These are phyloP conservation scores for Trichoderma pleuroti DNA, from an alignment of 2,329 filamentous ascomycete genomes.

Conservation along the genomic window DNA sequence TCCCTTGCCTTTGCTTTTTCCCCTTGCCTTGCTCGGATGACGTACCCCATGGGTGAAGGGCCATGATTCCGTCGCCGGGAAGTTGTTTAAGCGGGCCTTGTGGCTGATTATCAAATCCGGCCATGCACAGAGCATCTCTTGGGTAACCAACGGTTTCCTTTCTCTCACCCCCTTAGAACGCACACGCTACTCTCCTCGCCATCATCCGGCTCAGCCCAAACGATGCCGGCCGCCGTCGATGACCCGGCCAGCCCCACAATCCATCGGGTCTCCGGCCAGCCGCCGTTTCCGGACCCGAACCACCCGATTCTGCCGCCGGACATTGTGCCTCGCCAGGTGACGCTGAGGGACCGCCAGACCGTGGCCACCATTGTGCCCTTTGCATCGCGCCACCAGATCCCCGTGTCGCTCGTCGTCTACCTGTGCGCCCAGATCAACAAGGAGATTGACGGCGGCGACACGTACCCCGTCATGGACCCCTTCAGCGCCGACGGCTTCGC, in stretches of 20 bases:
- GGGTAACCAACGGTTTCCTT: slow-evolving; percentile 10
- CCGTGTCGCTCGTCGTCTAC: slow-evolving; percentile 68
- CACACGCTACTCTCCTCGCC: slow-evolving; percentile 6
- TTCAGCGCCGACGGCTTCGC: slow-evolving; percentile 73
- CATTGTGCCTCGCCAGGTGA: slow-evolving; percentile 73
- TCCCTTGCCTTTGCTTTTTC: not conserved
- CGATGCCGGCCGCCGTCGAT: slow-evolving; percentile 75
- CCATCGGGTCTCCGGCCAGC: slow-evolving; percentile 63
- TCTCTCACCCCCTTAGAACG: slow-evolving; percentile 1
- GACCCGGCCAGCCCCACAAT: slow-evolving; percentile 69
- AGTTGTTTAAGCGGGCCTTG: slow-evolving; percentile 16
- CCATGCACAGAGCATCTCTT: slow-evolving; percentile 15
- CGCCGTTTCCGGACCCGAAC: slow-evolving; percentile 61
- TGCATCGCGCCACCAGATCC: slow-evolving; percentile 72
- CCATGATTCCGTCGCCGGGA: not conserved
- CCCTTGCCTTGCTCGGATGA: not conserved
- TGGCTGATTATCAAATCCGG: slow-evolving; percentile 16
- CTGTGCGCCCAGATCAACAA: slow-evolving; percentile 81
- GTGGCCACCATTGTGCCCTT: slow-evolving; percentile 82
- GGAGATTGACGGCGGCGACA: slow-evolving; percentile 89
- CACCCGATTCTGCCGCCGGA: slow-evolving; percentile 63
- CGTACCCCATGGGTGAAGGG: slow-evolving; percentile 4
- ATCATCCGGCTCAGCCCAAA: slow-evolving; percentile 26
- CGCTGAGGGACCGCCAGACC: slow-evolving; percentile 77
- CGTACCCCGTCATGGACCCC: slow-evolving; percentile 80